These are phyloP conservation scores for Cladosporium halotolerans DNA, from an alignment of 2,329 filamentous ascomycete genomes.

Conservation along the genomic window DNA sequence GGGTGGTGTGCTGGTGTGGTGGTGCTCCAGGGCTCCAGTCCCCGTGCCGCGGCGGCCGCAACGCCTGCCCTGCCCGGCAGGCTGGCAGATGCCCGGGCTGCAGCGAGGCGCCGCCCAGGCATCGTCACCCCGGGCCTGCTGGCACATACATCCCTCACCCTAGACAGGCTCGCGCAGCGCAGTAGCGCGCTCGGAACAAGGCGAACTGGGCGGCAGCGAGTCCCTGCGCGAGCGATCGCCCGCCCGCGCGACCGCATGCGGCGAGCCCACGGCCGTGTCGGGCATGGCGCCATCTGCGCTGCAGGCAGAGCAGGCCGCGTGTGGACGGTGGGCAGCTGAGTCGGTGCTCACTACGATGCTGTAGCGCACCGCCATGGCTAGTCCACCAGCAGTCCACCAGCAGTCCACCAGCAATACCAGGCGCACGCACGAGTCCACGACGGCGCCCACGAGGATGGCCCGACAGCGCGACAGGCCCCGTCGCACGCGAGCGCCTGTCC, in stretches of 20 bases:
- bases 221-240: slow-evolving; percentile 6
- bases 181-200: slow-evolving; percentile 3
- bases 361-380: no score
- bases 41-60: no score
- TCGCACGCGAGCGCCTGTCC: not conserved
- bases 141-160: not conserved
- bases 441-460: not conserved
- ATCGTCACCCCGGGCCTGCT: slow-evolving; percentile 6
- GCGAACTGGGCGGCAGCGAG: not conserved
- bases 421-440: not conserved
- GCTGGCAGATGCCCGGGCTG: slow-evolving; percentile 1
- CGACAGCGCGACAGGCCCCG: not conserved
- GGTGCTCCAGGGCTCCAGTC: not conserved
- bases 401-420: no score
- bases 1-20: not conserved
- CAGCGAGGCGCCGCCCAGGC: not conserved
- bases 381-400: no score
- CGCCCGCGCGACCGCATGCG: not conserved
- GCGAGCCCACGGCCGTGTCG: not conserved
- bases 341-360: no score
- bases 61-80: not conserved
- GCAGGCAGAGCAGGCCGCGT: no score
- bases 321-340: no score
- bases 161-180: not conserved
- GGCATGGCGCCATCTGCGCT: slow-evolving; percentile 6